Percentiles rank a stretch among this genome's conserved stretches.
Conservation (phyloP, 129 eudicot genomes). For the Erigeron canadensis region DNA sequence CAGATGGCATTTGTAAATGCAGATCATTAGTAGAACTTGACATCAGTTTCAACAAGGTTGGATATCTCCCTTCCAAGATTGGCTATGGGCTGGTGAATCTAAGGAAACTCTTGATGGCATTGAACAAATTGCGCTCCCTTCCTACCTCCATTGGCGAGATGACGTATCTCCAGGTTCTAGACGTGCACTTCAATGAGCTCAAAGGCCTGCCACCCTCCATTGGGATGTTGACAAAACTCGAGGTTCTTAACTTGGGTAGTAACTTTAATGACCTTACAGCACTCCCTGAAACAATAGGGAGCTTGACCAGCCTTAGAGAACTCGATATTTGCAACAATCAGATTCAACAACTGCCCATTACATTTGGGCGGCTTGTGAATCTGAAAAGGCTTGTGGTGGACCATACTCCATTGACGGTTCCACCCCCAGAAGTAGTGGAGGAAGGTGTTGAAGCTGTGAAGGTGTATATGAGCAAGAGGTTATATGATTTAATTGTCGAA, state of each 20-base stretch:
- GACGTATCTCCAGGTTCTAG: conserved; percentile 61
- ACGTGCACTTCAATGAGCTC: conserved; percentile 85
- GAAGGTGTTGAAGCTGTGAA: conserved; percentile 74
- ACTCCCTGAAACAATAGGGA: conserved; percentile 76
- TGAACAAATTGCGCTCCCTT: conserved; percentile 81
- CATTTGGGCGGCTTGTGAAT: conserved; percentile 64
- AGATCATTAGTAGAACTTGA: conserved; percentile 79
- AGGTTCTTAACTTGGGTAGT: conserved; percentile 62
- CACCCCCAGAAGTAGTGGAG: conserved; percentile 69
- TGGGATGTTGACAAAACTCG: conserved; percentile 68
- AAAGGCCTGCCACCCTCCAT: conserved; percentile 69
- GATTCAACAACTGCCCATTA: conserved; percentile 66
- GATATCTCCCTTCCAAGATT: conserved; percentile 76
- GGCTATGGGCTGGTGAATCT: conserved; percentile 73
- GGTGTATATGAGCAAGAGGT: conserved; percentile 67
- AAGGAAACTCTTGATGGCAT: conserved; percentile 49
- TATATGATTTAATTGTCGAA: conserved; percentile 52
- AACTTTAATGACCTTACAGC: conserved; percentile 75
- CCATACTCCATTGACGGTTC: conserved; percentile 66
- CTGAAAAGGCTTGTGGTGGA: conserved; percentile 62
- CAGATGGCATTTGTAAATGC: conserved; percentile 92
- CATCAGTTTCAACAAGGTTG: conserved; percentile 77
- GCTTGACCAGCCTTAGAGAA: conserved; percentile 64
- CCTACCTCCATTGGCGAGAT: conserved; percentile 91
- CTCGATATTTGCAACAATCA: conserved; percentile 90